Base-by-base conservation (phyloP, 805 yeast species). In the Saccharomycopsis javanensis region DNA sequence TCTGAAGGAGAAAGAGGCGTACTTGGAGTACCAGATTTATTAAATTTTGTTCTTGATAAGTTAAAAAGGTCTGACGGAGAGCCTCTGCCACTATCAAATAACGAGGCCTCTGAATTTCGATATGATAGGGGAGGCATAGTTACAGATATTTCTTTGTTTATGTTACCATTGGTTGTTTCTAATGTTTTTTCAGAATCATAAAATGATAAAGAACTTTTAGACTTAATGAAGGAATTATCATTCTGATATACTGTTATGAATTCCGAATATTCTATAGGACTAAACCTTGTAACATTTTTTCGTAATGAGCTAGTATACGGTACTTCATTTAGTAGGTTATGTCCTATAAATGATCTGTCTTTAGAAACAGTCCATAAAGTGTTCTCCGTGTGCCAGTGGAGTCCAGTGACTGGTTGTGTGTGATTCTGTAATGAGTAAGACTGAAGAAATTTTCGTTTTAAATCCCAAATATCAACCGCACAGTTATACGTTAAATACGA, bases 391-490 rank as follows among this genome's bases (percentile, higher is more conserved):
- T 77, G 72, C 70, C 79, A 77, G 15, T 77, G 66, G 13, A 81
- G 65, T 34, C 80, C 81, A 42, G 76, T 73, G 2, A 71, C 71
- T 2, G 54, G 55, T 20, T 54, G 48, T 5, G 56, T 23, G 11
- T 64, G 61, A 18, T 52, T 38, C 10, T 11, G 5, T n/a, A 60
- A 35, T 3, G 54, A 51, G 51, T 57, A 60, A 13, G 50, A 28
- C 2, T 58, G 62, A 11, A 57, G 50, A 37, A 55, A 25, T 16
- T 53, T 48, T 50, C 62, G 37, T 20, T 53, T 45, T 28, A 45
- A 45, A 42, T 54, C 79, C 46, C 73, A 63, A 64, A 86, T 95
- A 64, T 86, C 90, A 53, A 83, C 84, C 62, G 86, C 70, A 57
- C 83, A 85, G 66, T 85, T 84, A 38, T 85, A 77, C 0, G 95